A percentile compares a stretch with the other conserved stretches of the same genome.
Conservation (phyloP, 1,139 yeast genomes). For the Kodamaea sp. region DNA sequence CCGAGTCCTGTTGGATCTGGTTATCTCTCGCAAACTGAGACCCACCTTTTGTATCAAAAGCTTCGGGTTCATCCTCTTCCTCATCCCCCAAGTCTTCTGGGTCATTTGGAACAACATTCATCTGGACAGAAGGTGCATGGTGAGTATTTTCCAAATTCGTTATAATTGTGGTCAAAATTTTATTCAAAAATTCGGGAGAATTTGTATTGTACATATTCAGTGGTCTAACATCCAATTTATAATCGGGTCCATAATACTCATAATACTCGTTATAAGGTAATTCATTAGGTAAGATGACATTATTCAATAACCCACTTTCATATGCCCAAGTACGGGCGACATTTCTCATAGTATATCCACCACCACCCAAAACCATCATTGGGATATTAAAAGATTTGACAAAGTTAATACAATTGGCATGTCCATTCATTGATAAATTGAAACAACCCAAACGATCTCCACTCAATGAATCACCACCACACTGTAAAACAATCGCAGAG, state of each 20-base stretch:
- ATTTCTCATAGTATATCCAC: constrained; percentile 96
- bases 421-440: constrained; percentile 88
- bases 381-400: constrained; percentile 87
- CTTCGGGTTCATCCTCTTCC: constrained; percentile 68
- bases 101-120: constrained; percentile 86
- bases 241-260: constrained; percentile 96
- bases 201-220: constrained; percentile 97
- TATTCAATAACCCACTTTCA: constrained; percentile 86
- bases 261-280: constrained; percentile 94
- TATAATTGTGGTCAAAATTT: constrained; percentile 73
- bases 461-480: constrained; percentile 91
- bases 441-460: constrained; percentile 92
- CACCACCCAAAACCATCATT: constrained; percentile 91
- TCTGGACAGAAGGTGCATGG: constrained; percentile 94
- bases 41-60: constrained; percentile 89
- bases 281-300: constrained; percentile 73
- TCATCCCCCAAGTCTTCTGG: constrained; percentile 80
- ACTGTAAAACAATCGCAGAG: constrained; percentile 83
- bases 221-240: constrained; percentile 87
- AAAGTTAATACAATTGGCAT: constrained; percentile 90
- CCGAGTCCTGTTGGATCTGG: constrained; percentile 60
- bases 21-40: constrained; percentile 81
- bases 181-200: constrained; percentile 86
- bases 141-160: constrained; percentile 81
- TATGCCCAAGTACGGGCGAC: constrained; percentile 96